phyloP scores from a whole-genome alignment of 345 rosid genomes.

The Rhodomyrtus tomentosa region DNA sequence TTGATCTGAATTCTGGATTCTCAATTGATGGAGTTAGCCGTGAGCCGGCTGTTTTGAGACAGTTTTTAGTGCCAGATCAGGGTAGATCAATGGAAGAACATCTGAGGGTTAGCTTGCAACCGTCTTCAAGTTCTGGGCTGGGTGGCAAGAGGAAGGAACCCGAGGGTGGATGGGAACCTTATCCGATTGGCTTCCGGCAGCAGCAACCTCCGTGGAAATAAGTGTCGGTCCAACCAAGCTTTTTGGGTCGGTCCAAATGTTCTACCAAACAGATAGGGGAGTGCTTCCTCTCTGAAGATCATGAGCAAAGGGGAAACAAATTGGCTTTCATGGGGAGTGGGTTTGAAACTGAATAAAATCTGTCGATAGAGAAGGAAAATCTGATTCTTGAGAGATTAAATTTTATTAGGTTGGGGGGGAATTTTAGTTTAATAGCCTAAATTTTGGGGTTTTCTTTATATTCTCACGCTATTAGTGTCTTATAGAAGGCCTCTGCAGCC shows the following conservation, averaged over 20 bases:
- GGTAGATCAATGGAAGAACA: constrained; percentile 47
- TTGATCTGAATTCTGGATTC: constrained; percentile 64
- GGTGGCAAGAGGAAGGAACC: constrained; percentile 82
- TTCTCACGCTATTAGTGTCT: constrained; percentile 13
- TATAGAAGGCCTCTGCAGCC: constrained; percentile 22
- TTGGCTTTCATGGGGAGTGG: constrained; percentile 17
- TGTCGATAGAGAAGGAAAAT: constrained; percentile 2
- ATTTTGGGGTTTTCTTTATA: constrained; percentile 20
- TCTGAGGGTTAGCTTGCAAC: constrained; percentile 35
- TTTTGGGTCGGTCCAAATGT: background rate
- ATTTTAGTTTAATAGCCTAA: constrained; percentile 18
- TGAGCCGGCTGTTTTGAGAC: constrained; percentile 43
- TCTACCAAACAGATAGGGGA: constrained; percentile 6
- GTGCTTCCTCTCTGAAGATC: constrained; percentile 11
- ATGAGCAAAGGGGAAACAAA: constrained; percentile 7
- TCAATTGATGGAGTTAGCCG: constrained; percentile 47
- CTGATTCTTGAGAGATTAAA: background rate
- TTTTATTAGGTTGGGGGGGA: constrained; percentile 24
- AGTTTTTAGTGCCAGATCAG: constrained; percentile 48
- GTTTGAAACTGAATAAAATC: constrained; percentile 29
- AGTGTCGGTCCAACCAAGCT: background rate
- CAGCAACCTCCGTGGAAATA: constrained; percentile 75
- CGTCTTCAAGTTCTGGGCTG: constrained; percentile 48
- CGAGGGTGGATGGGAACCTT: constrained; percentile 61
- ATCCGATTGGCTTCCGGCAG: constrained; percentile 24